These are phyloP conservation scores for Suillus tomentosus DNA, from an alignment of 768 basidiomycete species.

Conservation along the genomic window DNA sequence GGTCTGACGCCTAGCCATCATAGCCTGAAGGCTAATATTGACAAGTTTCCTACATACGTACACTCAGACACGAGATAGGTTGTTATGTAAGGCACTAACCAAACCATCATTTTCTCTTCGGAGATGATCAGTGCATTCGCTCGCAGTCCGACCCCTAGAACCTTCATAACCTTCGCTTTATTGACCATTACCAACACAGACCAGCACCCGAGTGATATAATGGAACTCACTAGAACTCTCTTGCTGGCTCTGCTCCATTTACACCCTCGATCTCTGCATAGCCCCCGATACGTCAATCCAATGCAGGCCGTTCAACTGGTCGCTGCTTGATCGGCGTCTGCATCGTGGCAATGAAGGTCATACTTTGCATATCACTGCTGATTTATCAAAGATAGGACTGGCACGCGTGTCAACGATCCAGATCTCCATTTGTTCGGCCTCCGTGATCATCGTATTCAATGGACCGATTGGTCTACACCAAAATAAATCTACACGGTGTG, in stretches of 20 bases:
- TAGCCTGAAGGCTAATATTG: not conserved
- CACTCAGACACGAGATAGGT: not conserved
- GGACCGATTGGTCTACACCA: not conserved
- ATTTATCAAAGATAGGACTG: not conserved
- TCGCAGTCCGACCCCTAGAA: not conserved
- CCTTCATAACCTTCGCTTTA: not conserved
- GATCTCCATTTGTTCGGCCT: not conserved
- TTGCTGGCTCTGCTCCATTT: not conserved
- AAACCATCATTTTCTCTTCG: not conserved
- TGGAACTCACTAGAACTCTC: not conserved
- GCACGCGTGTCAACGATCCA: not conserved
- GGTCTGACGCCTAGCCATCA: not conserved
- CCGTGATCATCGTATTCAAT: not conserved
- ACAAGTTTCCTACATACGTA: not conserved
- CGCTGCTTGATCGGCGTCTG: not conserved
- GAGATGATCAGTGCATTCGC: not conserved
- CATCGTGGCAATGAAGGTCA: not conserved
- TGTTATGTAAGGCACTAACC: not conserved
- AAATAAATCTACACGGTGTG: not conserved
- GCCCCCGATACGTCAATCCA: not conserved
- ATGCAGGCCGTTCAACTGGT: not conserved
- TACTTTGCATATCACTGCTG: not conserved
- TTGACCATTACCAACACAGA: not conserved
- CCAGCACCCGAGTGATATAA: not conserved
- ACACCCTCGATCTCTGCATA: not conserved